Conservation (phyloP, 73 alveolate species). For the Blepharisma stoltei region DNA sequence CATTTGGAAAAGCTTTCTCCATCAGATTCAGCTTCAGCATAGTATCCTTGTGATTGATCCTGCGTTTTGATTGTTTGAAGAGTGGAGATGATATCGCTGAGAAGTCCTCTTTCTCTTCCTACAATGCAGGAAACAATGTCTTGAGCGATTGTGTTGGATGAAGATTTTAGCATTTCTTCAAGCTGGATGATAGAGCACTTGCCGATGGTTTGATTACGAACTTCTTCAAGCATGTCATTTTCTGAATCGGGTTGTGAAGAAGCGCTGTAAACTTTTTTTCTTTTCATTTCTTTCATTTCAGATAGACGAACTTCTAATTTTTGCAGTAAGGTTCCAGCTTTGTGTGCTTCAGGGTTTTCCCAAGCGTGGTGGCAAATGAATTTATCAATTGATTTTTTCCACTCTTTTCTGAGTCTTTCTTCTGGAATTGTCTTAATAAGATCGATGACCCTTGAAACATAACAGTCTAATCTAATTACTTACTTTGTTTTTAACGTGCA, state of each 20-base stretch:
- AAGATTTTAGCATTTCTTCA: constrained; percentile 31
- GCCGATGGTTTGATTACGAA: neutral
- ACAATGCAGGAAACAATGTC: constrained; percentile 33
- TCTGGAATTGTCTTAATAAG: neutral
- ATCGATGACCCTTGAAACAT: constrained; percentile 5
- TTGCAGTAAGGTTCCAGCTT: neutral
- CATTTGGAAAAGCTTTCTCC: too few relatives aligned
- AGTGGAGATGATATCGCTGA: neutral
- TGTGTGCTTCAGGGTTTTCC: neutral
- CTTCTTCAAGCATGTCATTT: too few relatives aligned
- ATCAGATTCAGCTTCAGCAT: too few relatives aligned
- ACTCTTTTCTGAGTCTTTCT: neutral
- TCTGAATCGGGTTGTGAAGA: too few relatives aligned
- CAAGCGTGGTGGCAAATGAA: neutral
- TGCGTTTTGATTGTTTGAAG: neutral
- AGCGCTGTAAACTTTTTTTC: too few relatives aligned
- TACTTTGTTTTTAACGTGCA: too few relatives aligned
- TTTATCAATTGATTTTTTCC: constrained; percentile 12
- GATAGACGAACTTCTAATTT: neutral
- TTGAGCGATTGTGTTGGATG: constrained; percentile 21
- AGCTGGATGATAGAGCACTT: neutral
- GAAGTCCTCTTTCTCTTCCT: neutral
- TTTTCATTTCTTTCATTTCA: constrained; percentile 23
- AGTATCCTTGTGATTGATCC: too few relatives aligned
- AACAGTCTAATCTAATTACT: too few relatives aligned